phyloP scores from a whole-genome alignment of 495 filamentous ascomycete genomes.

The Podospora anserina region DNA sequence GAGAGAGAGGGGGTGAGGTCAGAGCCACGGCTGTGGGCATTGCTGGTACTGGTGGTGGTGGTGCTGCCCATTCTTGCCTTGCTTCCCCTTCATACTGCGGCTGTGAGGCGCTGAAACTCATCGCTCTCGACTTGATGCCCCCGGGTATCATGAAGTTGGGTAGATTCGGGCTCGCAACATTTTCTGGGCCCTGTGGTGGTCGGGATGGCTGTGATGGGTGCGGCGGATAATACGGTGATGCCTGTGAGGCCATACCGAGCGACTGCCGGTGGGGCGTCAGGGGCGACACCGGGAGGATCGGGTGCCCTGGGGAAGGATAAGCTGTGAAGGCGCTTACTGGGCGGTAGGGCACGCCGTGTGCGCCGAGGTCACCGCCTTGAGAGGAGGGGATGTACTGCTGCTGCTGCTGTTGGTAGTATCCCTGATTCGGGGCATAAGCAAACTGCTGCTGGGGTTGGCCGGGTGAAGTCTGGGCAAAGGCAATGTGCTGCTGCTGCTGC shows the following conservation, averaged over 20 bases:
- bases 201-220: neutral
- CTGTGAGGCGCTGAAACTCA: conserved; percentile 15
- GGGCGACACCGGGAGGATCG: neutral
- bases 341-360: neutral
- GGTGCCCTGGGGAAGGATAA: neutral
- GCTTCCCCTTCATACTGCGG: neutral
- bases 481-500: conserved; percentile 5
- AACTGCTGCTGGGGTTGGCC: neutral
- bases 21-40: neutral
- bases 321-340: neutral
- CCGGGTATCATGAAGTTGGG: conserved; percentile 26
- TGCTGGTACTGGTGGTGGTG: conserved; percentile 5
- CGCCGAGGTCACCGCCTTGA: neutral
- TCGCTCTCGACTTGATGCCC: conserved; percentile 14
- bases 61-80: conserved; percentile 1
- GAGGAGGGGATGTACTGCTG: neutral
- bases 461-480: conserved; percentile 16
- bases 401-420: neutral
- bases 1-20: neutral
- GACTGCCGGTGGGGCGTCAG: neutral
- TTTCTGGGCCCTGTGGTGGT: neutral
- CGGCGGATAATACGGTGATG: neutral
- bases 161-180: conserved; percentile 6
- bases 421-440: neutral
- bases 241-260: neutral